Evolutionary conservation across 495 filamentous ascomycete species (phyloP).

Genomic region (Neurospora cerealis): DNA sequence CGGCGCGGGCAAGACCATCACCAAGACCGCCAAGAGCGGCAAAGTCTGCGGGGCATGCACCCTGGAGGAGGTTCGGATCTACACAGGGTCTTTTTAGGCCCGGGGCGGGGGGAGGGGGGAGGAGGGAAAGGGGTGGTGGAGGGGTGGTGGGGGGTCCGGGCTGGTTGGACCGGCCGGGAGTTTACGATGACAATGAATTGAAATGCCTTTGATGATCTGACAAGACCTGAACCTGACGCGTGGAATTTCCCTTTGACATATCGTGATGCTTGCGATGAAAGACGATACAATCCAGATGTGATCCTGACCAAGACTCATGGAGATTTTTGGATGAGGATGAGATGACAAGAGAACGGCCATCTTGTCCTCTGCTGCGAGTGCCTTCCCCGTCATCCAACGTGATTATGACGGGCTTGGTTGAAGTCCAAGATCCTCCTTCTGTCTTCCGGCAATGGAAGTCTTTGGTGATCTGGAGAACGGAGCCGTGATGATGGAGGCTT

Average conservation of each 20-base stretch:
- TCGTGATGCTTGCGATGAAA: not conserved
- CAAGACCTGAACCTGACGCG: not conserved
- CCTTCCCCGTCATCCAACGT: not conserved
- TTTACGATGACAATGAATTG: not conserved
- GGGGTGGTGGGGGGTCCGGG: not conserved
- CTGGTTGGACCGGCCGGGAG: not conserved
- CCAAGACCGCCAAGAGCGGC: not conserved
- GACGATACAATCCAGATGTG: not conserved
- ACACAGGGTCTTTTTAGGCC: not conserved
- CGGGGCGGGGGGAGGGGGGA: not conserved
- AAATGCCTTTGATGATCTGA: not conserved
- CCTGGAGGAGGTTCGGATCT: not conserved
- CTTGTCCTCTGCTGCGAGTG: not conserved
- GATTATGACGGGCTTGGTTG: not conserved
- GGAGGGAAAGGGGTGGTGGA: not conserved
- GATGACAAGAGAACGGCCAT: not conserved
- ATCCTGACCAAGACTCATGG: not conserved
- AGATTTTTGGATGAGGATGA: not conserved
- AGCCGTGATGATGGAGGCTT: not conserved
- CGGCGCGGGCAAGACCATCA: not conserved
- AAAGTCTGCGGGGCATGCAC: not conserved
- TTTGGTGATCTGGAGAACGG: not conserved
- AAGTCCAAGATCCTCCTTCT: no score
- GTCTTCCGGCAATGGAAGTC: not conserved
- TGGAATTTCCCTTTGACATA: not conserved